Base-by-base conservation (phyloP, 106 monocot species). In the Ottelia alismoides region DNA sequence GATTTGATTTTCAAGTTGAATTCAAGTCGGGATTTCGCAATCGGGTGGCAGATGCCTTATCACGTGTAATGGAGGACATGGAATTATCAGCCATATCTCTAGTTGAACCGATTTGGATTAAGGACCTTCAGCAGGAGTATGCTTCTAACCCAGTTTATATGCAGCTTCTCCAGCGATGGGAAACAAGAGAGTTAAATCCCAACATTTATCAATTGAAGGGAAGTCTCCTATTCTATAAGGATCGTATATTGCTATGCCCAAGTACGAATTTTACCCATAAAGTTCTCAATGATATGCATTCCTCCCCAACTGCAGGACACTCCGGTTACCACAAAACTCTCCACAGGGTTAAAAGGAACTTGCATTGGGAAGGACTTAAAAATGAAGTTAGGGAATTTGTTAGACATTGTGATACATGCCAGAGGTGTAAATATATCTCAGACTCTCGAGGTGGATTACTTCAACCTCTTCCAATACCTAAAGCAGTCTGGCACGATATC, bases 1-100 rank as follows among this genome's bases (percentile, higher is more conserved):
- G 64, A 9, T 64, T 25, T 12, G 28, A 52, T 25, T 64, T 29
- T 64, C 7, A 24, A 9, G 45, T 53, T 25, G 53, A 25, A 2
- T 53, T 53, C 27, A 52, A 44, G 20, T 18, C 12, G 1, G 52
- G 64, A 0, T n/a, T n/a, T 31, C 9, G 19, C 12, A 57, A 57
- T 22, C 5, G 12, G 2, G 31, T 32, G 4, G 35, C 5, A 0
- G 31, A 57, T 57, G 31, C 56, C 18, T 35, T 57, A 12, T 35
- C 56, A 17, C 3, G 54, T n/a, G n/a, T n/a, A n/a, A n/a, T n/a
- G n/a, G n/a, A n/a, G n/a, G n/a, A n/a, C n/a, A n/a, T n/a, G n/a
- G n/a, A n/a, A n/a, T n/a, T n/a, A n/a, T n/a, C n/a, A n/a, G n/a
- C n/a, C n/a, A n/a, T n/a, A n/a, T n/a, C n/a, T n/a, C n/a, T n/a